Conservation (phyloP, 106 monocot species). For the Phalaenopsis equestris region DNA sequence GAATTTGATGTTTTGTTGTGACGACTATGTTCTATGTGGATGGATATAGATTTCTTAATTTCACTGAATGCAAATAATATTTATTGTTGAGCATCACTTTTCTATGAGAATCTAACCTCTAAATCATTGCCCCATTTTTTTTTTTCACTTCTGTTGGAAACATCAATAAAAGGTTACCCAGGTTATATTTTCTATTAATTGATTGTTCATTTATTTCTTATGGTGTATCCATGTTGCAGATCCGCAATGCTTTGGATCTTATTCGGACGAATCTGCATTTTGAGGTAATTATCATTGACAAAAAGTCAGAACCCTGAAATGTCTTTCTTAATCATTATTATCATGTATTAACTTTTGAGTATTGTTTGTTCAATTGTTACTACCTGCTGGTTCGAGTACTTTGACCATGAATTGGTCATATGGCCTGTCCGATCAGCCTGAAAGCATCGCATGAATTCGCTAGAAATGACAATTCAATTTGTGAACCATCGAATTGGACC, state of each 20-base stretch:
- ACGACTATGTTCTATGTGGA: not conserved
- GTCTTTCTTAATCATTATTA: too few relatives aligned
- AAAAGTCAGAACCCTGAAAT: too few relatives aligned
- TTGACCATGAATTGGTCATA: too few relatives aligned
- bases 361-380: too few relatives aligned
- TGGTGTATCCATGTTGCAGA: constrained; percentile 5
- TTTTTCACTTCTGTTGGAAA: not conserved
- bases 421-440: too few relatives aligned
- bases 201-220: not conserved
- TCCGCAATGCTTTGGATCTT: constrained; percentile 31
- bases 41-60: not conserved
- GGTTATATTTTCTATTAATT: not conserved
- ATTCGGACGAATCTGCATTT: constrained; percentile 20
- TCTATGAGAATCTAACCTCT: not conserved
- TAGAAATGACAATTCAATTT: too few relatives aligned
- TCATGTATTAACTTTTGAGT: too few relatives aligned
- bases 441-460: too few relatives aligned
- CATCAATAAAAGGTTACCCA: not conserved
- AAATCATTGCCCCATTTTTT: not conserved
- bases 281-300: constrained; percentile 11
- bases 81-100: not conserved
- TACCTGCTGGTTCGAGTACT: too few relatives aligned
- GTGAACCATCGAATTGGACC: too few relatives aligned
- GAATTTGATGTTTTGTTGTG: not conserved
- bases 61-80: not conserved